Percentiles rank a stretch among this genome's conserved stretches.
Evolutionary conservation across 495 filamentous ascomycete species (phyloP).

Genomic region (Lineolata rhizophorae): DNA sequence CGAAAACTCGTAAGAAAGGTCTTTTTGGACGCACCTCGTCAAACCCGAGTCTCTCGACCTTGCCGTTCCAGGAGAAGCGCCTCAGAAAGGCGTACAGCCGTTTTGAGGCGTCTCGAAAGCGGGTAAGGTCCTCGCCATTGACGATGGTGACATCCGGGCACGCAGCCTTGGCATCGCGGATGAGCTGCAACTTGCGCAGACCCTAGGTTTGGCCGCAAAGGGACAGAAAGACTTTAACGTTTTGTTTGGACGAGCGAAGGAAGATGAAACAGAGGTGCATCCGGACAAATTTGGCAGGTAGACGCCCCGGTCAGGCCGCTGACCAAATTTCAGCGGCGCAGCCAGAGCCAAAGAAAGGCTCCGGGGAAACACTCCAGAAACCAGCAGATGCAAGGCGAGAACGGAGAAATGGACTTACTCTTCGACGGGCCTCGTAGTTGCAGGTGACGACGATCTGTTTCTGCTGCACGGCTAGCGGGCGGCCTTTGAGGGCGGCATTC

Average conservation of each 20-base stretch:
- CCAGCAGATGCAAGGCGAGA: slow-evolving; percentile 7
- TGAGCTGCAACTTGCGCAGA: slow-evolving; percentile 62
- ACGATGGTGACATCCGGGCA: slow-evolving; percentile 74
- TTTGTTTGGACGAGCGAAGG: too few relatives aligned
- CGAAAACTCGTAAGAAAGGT: background rate
- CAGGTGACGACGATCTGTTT: slow-evolving; percentile 89
- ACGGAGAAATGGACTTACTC: slow-evolving; percentile 10
- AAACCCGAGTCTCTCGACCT: slow-evolving; percentile 61
- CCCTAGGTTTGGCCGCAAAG: too few relatives aligned
- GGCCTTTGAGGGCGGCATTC: slow-evolving; percentile 44
- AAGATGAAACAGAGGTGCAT: too few relatives aligned
- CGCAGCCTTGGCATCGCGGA: slow-evolving; percentile 54
- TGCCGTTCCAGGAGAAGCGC: slow-evolving; percentile 47
- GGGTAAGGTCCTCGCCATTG: slow-evolving; percentile 68
- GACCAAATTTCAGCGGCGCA: too few relatives aligned
- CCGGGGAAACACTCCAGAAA: slow-evolving; percentile 1
- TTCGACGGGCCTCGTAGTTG: slow-evolving; percentile 66
- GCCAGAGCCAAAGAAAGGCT: too few relatives aligned
- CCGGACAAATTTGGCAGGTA: too few relatives aligned
- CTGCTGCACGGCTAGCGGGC: slow-evolving; percentile 57
- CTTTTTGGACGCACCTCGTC: slow-evolving; percentile 37
- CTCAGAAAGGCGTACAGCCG: slow-evolving; percentile 48
- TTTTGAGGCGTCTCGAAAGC: slow-evolving; percentile 72
- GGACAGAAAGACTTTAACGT: too few relatives aligned
- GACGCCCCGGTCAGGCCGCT: too few relatives aligned